phyloP scores from a whole-genome alignment of 2,329 filamentous ascomycete genomes.

The Calonectria henricotiae region DNA sequence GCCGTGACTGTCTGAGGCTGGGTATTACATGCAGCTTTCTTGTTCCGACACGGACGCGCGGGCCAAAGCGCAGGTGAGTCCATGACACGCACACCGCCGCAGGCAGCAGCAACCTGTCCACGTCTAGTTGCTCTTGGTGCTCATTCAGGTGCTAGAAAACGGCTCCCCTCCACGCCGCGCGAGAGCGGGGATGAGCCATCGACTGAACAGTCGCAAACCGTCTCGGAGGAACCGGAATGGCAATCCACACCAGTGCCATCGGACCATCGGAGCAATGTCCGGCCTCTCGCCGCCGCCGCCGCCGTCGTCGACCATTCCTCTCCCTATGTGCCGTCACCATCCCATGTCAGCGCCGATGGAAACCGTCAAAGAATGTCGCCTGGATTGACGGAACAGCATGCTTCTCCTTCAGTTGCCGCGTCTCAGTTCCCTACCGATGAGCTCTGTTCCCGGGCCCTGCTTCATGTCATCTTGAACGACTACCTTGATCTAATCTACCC shows the following conservation, averaged over 20 bases:
- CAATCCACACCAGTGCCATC: slow-evolving; percentile 20
- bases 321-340: slow-evolving; percentile 21
- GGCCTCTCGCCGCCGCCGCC: neutral
- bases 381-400: slow-evolving; percentile 13
- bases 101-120: neutral
- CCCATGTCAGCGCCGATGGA: slow-evolving; percentile 22
- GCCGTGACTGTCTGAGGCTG: slow-evolving; percentile 43
- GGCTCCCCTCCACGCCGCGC: slow-evolving; percentile 28
- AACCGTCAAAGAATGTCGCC: slow-evolving; percentile 22
- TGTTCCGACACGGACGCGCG: slow-evolving; percentile 48
- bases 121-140: neutral
- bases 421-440: slow-evolving; percentile 48
- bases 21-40: slow-evolving; percentile 48
- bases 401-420: slow-evolving; percentile 16
- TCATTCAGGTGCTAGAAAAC: slow-evolving; percentile 21
- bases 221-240: slow-evolving; percentile 21
- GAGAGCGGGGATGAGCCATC: slow-evolving; percentile 32
- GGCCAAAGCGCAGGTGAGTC: slow-evolving; percentile 48
- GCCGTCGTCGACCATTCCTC: slow-evolving; percentile 25
- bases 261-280: slow-evolving; percentile 25
- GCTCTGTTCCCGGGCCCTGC: slow-evolving; percentile 47
- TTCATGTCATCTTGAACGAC: slow-evolving; percentile 48
- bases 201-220: neutral
- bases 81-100: neutral
- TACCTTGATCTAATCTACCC: slow-evolving; percentile 52